Evolutionary conservation across 176 grass and related monocot species (phyloP), one percentile per base, ranked within the genome.

Genomic region (Coix lacrymajobi): DNA sequence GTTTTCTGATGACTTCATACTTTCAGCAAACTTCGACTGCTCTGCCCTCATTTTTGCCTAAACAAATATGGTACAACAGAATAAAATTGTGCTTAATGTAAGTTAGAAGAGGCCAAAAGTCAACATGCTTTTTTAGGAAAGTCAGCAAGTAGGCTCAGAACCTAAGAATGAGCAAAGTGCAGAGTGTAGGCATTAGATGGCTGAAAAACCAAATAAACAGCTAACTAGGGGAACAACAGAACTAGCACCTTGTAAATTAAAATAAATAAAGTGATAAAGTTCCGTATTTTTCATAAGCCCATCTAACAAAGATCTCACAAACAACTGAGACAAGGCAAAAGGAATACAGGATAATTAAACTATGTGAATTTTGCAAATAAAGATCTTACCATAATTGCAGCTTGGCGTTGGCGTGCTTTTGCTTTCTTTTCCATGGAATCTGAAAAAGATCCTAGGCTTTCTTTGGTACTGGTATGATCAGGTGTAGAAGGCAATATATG

Each of bases 31-130:
- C 84, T 90, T 99, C 58, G 89, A 96, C 84, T 99, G 97, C 26
- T 94, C 89, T 45, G 93, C 91, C 83, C 75, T 99, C 97, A 99
- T 99, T 90, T 92, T 99, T 8, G 81, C 93, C 97, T 99, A 79
- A 40, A 91, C 80, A 82, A 65, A 75, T n/a, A 71, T 20, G 16
- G 45, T 34, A 44, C 31, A 39, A 78, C 1, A 66, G 31, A 62
- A 75, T 26, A 77, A 91, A 76, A 6, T 44, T 77, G 36, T 76
- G 45, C 1, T 90, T 82, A 41, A 57, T 46, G 17, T 41, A 85
- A 62, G 26, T 70, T 58, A 77, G 7, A 6, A 66, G 63, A 72
- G 13, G 36, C 28, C 28, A 33, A 63, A 39, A 81, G 69, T 30
- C n/a, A 49, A 57, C 48, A 46, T 22, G 26, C 15, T 30, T 62